Evolutionary conservation across 305 asterid genomes (phyloP), one percentile per base, ranked within the genome.

Genomic region (Withania somnifera): DNA sequence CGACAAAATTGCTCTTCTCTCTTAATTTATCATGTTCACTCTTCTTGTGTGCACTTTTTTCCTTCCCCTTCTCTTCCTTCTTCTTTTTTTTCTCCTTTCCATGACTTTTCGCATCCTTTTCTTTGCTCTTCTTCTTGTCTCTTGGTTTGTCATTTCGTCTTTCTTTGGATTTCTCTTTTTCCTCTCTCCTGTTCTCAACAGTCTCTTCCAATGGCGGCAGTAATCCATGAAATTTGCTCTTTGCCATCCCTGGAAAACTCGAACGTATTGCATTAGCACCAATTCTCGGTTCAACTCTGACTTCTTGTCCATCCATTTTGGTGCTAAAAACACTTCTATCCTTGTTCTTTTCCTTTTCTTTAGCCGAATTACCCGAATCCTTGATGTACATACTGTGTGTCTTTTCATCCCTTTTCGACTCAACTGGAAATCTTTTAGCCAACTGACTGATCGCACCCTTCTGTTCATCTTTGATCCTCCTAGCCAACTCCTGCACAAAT

Each of bases 401-500:
- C 32, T 81, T 53, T 53, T 42, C 67, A 81, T 71, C 78, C 79
- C 82, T 82, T 58, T 79, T 83, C 63, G 85, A 86, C 40, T 80
- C 51, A 57, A 52, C 54, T 53, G 81, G 75, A 85, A 84, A 83
- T 84, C 87, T 90, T 77, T 80, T 86, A 81, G 84, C 85, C 85
- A 67, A 71, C 28, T 77, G 87, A 79, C 63, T 85, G 61, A 81
- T 79, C 10, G 80, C 82, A 15, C 87, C 90, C 82, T 88, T 91
- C 82, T 82, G 83, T 71, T 86, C 89, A 60, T 86, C 71, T 86
- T 86, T 81, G 84, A 85, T 73, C 84, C 91, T 77, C 64, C 86
- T 87, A 79, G 83, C 93, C 85, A 89, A 77, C 57, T 90, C 91
- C 24, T 84, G 86, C 69, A 85, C 79, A 86, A 71, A 45, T 81